Conservation (phyloP, 1,284 basidiomycete species). For the Leccinum pachyderme region DNA sequence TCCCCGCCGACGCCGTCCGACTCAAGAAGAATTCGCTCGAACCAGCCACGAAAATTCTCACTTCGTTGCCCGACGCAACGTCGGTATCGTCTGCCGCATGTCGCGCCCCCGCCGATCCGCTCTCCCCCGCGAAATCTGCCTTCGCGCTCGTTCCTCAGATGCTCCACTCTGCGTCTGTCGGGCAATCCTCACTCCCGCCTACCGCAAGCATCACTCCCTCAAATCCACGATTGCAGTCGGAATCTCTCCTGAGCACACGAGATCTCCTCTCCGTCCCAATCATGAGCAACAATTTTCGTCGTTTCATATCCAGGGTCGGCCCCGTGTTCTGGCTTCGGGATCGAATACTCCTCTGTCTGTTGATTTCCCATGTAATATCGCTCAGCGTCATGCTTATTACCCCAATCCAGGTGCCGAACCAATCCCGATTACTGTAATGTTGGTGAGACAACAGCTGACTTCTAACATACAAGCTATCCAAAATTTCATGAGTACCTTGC, state of each 20-base stretch:
- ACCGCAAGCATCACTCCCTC: constrained; percentile 14
- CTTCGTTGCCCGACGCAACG: constrained; percentile 42
- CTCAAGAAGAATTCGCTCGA: constrained; percentile 38
- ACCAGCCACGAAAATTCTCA: constrained; percentile 44
- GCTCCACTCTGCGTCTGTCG: constrained; percentile 21
- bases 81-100: constrained; percentile 5
- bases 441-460: constrained; percentile 56
- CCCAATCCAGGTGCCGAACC: constrained; percentile 39
- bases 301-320: constrained; percentile 65
- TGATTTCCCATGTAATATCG: constrained; percentile 59
- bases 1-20: constrained; percentile 46
- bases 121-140: constrained; percentile 21
- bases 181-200: constrained; percentile 5
- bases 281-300: constrained; percentile 68
- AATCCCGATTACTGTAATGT: constrained; percentile 40
- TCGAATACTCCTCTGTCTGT: constrained; percentile 63
- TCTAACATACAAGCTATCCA: constrained; percentile 77
- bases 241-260: constrained; percentile 42
- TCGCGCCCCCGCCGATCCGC: constrained; percentile 8
- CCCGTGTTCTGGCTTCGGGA: constrained; percentile 80
- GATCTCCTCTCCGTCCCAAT: constrained; percentile 72
- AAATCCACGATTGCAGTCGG: constrained; percentile 19
- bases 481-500: constrained; percentile 78
- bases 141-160: constrained; percentile 29
- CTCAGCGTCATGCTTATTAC: constrained; percentile 57